Evolutionary conservation across 192 early-diverging fungal genomes (phyloP).

Genomic region (Pilobolus umbonatus): DNA sequence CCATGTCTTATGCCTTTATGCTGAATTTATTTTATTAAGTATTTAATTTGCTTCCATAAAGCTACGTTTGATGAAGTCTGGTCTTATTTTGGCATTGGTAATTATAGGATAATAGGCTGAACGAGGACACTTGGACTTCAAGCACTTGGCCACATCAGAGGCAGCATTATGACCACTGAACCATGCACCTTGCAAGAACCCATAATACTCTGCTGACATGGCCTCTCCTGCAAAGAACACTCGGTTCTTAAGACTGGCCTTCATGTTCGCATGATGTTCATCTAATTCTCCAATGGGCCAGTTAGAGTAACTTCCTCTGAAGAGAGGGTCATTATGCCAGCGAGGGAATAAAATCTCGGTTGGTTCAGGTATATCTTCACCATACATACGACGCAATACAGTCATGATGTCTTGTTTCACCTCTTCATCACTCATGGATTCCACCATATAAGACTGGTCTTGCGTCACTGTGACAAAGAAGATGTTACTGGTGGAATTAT

Average conservation of each 20-base stretch:
- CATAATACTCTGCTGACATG: slow-evolving; percentile 27
- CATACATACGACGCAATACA: slow-evolving; percentile 31
- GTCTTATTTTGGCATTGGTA: neutral
- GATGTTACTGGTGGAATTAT: slow-evolving; percentile 21
- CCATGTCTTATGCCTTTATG: neutral
- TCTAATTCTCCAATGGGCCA: slow-evolving; percentile 37
- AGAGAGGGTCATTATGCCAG: slow-evolving; percentile 35
- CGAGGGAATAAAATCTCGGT: slow-evolving; percentile 29
- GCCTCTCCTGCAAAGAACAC: slow-evolving; percentile 40
- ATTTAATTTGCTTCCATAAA: neutral
- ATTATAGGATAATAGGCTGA: slow-evolving; percentile 26
- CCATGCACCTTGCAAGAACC: slow-evolving; percentile 28
- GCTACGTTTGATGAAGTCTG: slow-evolving; percentile 2
- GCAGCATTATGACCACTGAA: slow-evolving; percentile 19
- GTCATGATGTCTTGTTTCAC: slow-evolving; percentile 28
- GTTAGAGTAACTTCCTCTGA: slow-evolving; percentile 35
- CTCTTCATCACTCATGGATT: slow-evolving; percentile 22
- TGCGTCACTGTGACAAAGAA: slow-evolving; percentile 33
- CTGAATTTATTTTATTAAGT: neutral
- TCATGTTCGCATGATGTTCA: slow-evolving; percentile 35
- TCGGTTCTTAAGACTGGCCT: slow-evolving; percentile 27
- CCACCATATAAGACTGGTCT: slow-evolving; percentile 21
- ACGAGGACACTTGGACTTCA: slow-evolving; percentile 22
- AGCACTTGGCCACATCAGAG: slow-evolving; percentile 3
- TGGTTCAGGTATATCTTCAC: slow-evolving; percentile 23